These are phyloP conservation scores for Salix suchowensis DNA, from an alignment of 345 rosid species.

Conservation along the genomic window DNA sequence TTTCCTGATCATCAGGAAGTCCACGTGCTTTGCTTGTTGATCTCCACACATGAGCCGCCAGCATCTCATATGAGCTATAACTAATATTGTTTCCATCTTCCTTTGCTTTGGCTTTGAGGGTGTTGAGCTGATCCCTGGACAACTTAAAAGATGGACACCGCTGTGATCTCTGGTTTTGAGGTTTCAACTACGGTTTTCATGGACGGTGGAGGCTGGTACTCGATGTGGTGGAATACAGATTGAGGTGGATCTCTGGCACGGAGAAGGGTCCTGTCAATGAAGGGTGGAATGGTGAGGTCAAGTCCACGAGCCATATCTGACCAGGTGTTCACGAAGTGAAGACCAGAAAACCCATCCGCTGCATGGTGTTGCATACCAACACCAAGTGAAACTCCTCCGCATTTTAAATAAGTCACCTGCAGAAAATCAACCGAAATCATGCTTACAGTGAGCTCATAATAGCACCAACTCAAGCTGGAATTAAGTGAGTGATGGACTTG, in stretches of 20 bases:
- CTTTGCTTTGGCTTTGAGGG: conserved; percentile 76
- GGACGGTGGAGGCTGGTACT: conserved; percentile 78
- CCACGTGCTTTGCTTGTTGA: conserved; percentile 68
- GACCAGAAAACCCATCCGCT: conserved; percentile 94
- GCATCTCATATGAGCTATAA: conserved; percentile 86
- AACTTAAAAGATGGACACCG: conserved; percentile 69
- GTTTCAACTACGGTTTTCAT: conserved; percentile 28
- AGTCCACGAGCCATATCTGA: conserved; percentile 92
- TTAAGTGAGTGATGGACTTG: background rate
- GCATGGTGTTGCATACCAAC: conserved; percentile 96
- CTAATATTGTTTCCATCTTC: conserved; percentile 61
- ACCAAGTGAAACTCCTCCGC: conserved; percentile 94
- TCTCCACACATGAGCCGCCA: conserved; percentile 94
- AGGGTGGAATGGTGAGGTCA: conserved; percentile 61
- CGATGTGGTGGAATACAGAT: conserved; percentile 66
- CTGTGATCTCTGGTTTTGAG: conserved; percentile 35
- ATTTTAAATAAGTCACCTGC: conserved; percentile 82
- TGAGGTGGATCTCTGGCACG: conserved; percentile 86
- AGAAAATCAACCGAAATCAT: background rate
- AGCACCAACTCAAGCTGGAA: background rate
- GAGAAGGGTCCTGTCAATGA: conserved; percentile 77
- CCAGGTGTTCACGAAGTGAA: conserved; percentile 91
- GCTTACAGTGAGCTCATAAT: background rate
- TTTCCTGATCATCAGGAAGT: conserved; percentile 56
- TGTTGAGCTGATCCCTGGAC: conserved; percentile 52